These are phyloP conservation scores for Nymphaea colorata DNA, from an alignment of 164 flowering plant species.

Conservation along the genomic window DNA sequence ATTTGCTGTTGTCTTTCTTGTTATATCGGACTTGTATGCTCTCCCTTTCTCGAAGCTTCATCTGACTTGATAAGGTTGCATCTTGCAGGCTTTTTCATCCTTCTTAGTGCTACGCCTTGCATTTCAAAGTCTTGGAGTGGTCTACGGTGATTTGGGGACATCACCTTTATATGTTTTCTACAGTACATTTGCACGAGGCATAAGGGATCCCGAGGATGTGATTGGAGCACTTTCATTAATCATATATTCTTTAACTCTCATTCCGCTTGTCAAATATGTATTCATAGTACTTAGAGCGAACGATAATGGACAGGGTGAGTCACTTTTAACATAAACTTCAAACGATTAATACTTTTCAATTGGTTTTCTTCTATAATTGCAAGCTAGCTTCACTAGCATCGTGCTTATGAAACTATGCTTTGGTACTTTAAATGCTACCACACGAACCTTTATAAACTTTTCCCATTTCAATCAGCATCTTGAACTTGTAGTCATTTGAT, in stretches of 20 bases:
- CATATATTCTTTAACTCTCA: conserved; percentile 79
- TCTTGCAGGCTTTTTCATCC: conserved; percentile 59
- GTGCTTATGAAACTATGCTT: no score
- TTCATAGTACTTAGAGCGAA: conserved; percentile 76
- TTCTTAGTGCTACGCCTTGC: conserved; percentile 70
- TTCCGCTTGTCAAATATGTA: conserved; percentile 84
- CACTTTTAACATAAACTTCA: no score
- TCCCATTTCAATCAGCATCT: no score
- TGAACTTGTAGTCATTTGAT: no score
- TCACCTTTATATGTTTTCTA: conserved; percentile 94
- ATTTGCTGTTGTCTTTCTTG: no score
- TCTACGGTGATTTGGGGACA: conserved; percentile 95
- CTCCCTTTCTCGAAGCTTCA: no score
- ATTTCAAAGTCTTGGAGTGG: conserved; percentile 92
- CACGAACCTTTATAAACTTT: no score
- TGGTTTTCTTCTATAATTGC: no score
- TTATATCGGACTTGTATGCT: no score
- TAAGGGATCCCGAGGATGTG: conserved; percentile 61
- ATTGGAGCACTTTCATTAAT: conserved; percentile 90
- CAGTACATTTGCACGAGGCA: conserved; percentile 74
- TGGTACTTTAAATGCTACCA: no score
- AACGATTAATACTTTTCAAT: no score
- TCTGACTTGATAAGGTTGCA: neutral
- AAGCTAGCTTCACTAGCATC: no score
- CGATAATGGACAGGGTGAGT: conserved; percentile 84